Evolutionary conservation across 1,284 basidiomycete genomes (phyloP).

Genomic region (Mycena citricolor): DNA sequence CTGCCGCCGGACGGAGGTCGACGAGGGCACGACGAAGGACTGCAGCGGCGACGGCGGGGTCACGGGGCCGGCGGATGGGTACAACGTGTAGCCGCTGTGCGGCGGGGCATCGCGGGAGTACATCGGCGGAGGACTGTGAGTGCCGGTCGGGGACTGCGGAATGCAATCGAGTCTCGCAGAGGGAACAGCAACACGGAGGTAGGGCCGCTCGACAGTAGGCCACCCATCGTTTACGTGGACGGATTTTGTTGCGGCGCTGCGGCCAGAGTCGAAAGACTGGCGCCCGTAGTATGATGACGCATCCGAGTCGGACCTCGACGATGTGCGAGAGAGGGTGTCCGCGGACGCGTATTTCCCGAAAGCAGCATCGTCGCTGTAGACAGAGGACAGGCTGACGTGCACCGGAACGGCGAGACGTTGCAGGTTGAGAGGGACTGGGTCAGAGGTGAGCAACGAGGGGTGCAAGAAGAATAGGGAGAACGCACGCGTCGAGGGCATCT

Average conservation of each 20-base stretch:
- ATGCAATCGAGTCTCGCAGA: conserved; percentile 17
- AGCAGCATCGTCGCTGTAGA: conserved; percentile 22
- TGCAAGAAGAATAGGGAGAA: neutral
- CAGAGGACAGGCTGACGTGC: conserved; percentile 27
- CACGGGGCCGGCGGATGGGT: neutral
- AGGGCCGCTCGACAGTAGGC: conserved; percentile 16
- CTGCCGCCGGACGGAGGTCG: conserved; percentile 41
- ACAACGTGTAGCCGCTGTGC: conserved; percentile 20
- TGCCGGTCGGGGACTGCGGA: conserved; percentile 17
- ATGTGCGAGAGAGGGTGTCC: conserved; percentile 9
- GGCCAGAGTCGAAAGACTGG: conserved; percentile 23
- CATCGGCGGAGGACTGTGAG: conserved; percentile 6
- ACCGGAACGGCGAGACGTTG: conserved; percentile 17
- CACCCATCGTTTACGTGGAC: conserved; percentile 14
- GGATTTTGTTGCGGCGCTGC: conserved; percentile 19
- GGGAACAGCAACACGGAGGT: conserved; percentile 11
- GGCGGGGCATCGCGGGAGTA: conserved; percentile 9
- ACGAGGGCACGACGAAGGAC: conserved; percentile 40
- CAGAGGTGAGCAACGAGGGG: neutral
- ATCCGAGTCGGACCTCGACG: conserved; percentile 15
- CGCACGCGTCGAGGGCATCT: conserved; percentile 18
- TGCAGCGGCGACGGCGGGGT: conserved; percentile 27
- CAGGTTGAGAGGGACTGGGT: conserved; percentile 22
- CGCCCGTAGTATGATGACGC: conserved; percentile 19
- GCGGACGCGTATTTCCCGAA: conserved; percentile 17